A percentile compares a stretch with the other conserved stretches of the same genome.
These are phyloP conservation scores for Diversispora epigaea DNA, from an alignment of 192 early-diverging fungal species.

Conservation along the genomic window DNA sequence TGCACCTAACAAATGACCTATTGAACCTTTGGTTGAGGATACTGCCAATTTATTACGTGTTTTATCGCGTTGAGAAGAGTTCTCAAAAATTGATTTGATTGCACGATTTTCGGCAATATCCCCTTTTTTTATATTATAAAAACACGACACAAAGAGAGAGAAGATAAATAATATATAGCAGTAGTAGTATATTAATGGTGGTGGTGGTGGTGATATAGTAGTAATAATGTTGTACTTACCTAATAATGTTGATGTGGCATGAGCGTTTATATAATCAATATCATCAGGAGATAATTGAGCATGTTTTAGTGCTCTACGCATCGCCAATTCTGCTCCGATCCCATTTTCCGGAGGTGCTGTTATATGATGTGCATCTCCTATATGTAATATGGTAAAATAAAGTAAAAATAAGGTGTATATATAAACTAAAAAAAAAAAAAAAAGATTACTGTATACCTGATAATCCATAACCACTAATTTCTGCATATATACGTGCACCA, in stretches of 20 bases:
- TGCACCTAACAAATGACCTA: conserved; percentile 93
- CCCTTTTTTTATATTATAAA: conserved; percentile 38
- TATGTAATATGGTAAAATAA: background rate
- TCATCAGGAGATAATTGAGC: conserved; percentile 59
- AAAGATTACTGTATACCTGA: conserved; percentile 49
- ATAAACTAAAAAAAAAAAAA: conserved; percentile 3
- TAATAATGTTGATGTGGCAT: conserved; percentile 85
- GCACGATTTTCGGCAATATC: conserved; percentile 86
- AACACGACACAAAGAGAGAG: background rate
- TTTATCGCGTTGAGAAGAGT: conserved; percentile 21
- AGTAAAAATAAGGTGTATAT: background rate
- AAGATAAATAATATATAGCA: too few species aligned
- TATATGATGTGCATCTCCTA: conserved; percentile 88
- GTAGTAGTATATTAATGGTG: too few species aligned
- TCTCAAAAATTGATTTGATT: conserved; percentile 72
- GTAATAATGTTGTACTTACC: conserved; percentile 39
- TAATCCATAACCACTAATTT: conserved; percentile 85
- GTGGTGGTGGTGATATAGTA: too few species aligned
- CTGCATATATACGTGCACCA: conserved; percentile 89
- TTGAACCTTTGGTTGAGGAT: conserved; percentile 89
- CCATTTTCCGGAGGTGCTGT: conserved; percentile 89
- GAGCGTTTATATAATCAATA: conserved; percentile 90
- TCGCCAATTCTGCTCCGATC: conserved; percentile 81
- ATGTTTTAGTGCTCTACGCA: conserved; percentile 72
- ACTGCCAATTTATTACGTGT: conserved; percentile 56